Evolutionary conservation across 1,284 basidiomycete genomes (phyloP).

Genomic region (Schizophyllum commune): DNA sequence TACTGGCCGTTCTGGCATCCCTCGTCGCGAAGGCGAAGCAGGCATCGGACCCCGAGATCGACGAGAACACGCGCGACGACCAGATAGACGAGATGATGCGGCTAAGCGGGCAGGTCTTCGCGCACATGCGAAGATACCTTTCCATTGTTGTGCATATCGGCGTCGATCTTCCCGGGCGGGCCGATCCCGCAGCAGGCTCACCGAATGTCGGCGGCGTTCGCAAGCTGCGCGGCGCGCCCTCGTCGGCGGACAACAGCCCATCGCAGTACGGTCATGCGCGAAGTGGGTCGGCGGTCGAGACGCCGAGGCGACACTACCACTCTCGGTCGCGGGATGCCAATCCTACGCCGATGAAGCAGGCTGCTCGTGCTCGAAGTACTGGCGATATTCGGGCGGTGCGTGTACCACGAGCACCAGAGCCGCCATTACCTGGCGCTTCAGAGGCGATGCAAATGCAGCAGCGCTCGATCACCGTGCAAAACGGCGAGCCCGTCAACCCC

Average conservation of each 20-base stretch:
- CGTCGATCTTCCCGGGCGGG: conserved; percentile 59
- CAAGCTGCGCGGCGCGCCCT: background rate
- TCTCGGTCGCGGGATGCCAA: conserved; percentile 6
- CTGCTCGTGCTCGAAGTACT: conserved; percentile 32
- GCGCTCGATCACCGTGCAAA: background rate
- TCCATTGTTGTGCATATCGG: conserved; percentile 75
- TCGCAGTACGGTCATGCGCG: background rate
- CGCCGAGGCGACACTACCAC: background rate
- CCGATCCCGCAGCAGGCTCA: conserved; percentile 26
- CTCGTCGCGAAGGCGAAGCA: conserved; percentile 82
- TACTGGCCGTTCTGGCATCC: conserved; percentile 76
- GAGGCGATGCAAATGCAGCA: background rate
- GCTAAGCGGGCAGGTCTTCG: conserved; percentile 66
- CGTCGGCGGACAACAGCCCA: conserved; percentile 8
- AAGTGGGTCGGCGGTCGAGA: background rate
- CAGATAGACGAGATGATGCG: conserved; percentile 71
- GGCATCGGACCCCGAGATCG: conserved; percentile 52
- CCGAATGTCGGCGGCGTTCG: conserved; percentile 15
- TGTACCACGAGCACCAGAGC: conserved; percentile 3
- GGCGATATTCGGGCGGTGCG: conserved; percentile 17
- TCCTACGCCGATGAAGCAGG: conserved; percentile 11
- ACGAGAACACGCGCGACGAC: conserved; percentile 41
- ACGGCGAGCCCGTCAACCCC: conserved; percentile 25
- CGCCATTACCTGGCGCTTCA: background rate
- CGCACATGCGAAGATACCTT: conserved; percentile 63